Conservation (phyloP, 345 rosid species). For the Eucalyptus regnans region DNA sequence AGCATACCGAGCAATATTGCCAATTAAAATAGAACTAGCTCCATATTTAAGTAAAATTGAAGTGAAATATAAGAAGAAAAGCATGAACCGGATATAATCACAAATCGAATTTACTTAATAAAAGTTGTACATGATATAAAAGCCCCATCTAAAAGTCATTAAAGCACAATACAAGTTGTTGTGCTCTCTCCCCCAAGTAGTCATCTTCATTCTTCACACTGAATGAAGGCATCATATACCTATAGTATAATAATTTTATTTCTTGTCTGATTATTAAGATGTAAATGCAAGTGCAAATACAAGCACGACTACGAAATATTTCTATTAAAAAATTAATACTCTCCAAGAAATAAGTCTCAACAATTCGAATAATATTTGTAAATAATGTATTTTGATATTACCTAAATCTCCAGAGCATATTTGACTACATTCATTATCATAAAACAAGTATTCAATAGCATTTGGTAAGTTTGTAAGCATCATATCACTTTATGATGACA, state of each 20-base stretch:
- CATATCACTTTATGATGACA: too few species aligned
- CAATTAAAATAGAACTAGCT: background rate
- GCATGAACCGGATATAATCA: background rate
- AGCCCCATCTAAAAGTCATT: slow-evolving; percentile 16
- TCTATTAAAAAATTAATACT: background rate
- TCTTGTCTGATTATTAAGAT: background rate
- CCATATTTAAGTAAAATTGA: background rate
- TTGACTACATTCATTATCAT: too few species aligned
- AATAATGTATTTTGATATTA: too few species aligned
- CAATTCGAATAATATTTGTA: too few species aligned
- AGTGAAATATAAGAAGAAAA: background rate
- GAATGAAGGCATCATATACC: background rate
- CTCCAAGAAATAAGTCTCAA: background rate
- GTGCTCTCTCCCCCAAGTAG: slow-evolving; percentile 18
- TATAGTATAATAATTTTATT: too few species aligned
- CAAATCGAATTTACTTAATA: background rate
- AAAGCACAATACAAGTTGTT: slow-evolving; percentile 10
- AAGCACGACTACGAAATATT: background rate
- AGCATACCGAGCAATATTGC: background rate
- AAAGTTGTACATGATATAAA: slow-evolving; percentile 14
- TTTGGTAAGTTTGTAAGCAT: too few species aligned
- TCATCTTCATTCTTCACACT: background rate
- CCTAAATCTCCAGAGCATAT: too few species aligned
- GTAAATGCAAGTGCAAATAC: background rate
- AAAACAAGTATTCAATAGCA: too few species aligned